Evolutionary conservation across 1,284 basidiomycete species (phyloP).

Genomic region (Cryptococcus deneoformans): DNA sequence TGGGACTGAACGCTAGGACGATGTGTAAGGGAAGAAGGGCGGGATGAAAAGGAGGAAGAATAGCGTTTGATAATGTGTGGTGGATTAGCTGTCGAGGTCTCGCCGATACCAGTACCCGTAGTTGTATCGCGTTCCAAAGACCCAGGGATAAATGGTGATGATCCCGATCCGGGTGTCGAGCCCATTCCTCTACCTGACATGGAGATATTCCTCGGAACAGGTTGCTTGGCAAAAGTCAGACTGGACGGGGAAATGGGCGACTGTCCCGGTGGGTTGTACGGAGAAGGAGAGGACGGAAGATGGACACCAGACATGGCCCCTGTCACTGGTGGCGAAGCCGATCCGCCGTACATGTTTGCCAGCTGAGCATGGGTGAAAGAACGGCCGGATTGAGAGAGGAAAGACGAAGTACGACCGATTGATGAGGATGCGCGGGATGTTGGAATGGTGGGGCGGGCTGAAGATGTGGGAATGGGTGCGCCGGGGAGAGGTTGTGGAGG

Average conservation of each 20-base stretch:
- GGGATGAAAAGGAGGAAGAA: slow-evolving; percentile 36
- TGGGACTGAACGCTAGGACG: background rate
- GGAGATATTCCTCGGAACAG: slow-evolving; percentile 19
- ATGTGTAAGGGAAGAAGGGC: slow-evolving; percentile 7
- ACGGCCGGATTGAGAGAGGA: slow-evolving; percentile 47
- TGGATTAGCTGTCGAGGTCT: slow-evolving; percentile 6
- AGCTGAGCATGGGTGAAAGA: slow-evolving; percentile 48
- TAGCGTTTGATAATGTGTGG: slow-evolving; percentile 40
- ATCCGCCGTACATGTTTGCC: slow-evolving; percentile 30
- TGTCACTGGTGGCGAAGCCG: slow-evolving; percentile 25
- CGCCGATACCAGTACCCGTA: background rate
- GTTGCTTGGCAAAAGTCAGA: slow-evolving; percentile 41
- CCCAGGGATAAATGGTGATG: slow-evolving; percentile 36
- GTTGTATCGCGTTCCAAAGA: slow-evolving; percentile 30
- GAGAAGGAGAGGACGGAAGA: slow-evolving; percentile 19
- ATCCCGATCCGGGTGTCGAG: slow-evolving; percentile 18
- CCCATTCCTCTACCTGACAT: slow-evolving; percentile 23
- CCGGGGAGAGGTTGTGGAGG: slow-evolving; percentile 14
- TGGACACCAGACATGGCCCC: slow-evolving; percentile 20
- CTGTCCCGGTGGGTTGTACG: slow-evolving; percentile 15
- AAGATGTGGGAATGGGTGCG: slow-evolving; percentile 9
- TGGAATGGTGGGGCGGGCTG: slow-evolving; percentile 10
- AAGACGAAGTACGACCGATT: slow-evolving; percentile 40
- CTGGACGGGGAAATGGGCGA: slow-evolving; percentile 22
- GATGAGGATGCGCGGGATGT: slow-evolving; percentile 24